Conservation (phyloP, 441 rosid genomes). For the Erodium texanum region DNA sequence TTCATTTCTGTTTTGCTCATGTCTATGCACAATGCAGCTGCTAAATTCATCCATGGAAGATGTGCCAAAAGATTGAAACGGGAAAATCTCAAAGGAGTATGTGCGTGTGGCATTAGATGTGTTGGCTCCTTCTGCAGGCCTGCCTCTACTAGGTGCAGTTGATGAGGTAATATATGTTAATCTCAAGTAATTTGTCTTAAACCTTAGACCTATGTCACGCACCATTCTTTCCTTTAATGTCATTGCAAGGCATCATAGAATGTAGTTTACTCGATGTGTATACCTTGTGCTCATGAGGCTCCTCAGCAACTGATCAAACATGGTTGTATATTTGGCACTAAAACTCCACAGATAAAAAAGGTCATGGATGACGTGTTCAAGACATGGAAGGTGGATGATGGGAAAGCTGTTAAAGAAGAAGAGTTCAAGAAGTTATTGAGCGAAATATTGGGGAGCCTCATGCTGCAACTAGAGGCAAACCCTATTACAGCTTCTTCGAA, state of each 20-base stretch:
- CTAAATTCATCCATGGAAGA: constrained; percentile 47
- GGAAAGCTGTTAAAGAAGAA: constrained; percentile 65
- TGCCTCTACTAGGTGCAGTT: constrained; percentile 80
- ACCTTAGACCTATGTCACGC: too few relatives aligned
- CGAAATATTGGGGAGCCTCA: constrained; percentile 65
- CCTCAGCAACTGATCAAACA: too few relatives aligned
- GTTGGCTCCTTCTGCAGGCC: constrained; percentile 60
- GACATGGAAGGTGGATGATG: constrained; percentile 65
- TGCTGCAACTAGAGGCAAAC: constrained; percentile 75
- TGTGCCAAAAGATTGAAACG: constrained; percentile 55
- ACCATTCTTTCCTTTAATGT: too few relatives aligned
- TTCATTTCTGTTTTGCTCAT: background rate
- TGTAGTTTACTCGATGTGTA: too few relatives aligned
- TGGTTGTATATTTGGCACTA: background rate
- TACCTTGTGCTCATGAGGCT: too few relatives aligned
- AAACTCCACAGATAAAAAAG: constrained; percentile 49
- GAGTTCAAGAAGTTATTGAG: constrained; percentile 68
- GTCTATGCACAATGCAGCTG: constrained; percentile 30
- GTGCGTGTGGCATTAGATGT: constrained; percentile 54
- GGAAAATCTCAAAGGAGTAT: constrained; percentile 58
- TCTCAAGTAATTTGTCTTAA: too few relatives aligned
- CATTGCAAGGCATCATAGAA: too few relatives aligned
- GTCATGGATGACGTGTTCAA: constrained; percentile 40
- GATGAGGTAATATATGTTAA: constrained; percentile 78
- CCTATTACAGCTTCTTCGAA: constrained; percentile 62